phyloP scores from a whole-genome alignment of 2,329 filamentous ascomycete species.

The Aureobasidium subglaciale region DNA sequence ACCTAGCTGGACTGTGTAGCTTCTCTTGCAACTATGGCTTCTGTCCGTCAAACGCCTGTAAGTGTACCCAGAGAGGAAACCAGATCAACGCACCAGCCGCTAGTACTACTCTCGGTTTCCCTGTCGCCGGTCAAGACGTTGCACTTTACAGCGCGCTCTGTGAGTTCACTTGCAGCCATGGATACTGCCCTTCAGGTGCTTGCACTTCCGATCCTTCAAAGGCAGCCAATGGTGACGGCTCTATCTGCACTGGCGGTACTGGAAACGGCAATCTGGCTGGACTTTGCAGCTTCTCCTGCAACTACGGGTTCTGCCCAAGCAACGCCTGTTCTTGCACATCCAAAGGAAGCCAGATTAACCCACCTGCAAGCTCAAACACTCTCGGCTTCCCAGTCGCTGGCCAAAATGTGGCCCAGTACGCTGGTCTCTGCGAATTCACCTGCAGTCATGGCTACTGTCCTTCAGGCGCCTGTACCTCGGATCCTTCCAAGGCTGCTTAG shows the following conservation, averaged over 20 bases:
- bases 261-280: neutral
- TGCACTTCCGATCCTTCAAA: neutral
- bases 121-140: neutral
- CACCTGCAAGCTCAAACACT: neutral
- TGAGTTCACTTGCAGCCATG: neutral
- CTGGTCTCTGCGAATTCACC: neutral
- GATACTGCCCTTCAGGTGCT: neutral
- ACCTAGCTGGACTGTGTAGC: neutral
- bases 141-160: neutral
- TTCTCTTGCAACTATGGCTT: neutral
- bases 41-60: neutral
- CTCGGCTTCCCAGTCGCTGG: neutral
- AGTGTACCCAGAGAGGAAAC: neutral
- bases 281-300: slow-evolving; percentile 2
- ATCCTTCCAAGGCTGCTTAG: neutral
- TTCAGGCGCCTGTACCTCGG: neutral
- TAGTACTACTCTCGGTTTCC: neutral
- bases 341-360: neutral
- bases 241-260: neutral
- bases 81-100: neutral
- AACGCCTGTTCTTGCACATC: neutral
- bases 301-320: slow-evolving; percentile 1
- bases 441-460: neutral
- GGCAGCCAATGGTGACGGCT: neutral
- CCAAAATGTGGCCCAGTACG: neutral